Base-by-base conservation (phyloP, 2,329 filamentous ascomycete species). In the Cladosporium sp. region DNA sequence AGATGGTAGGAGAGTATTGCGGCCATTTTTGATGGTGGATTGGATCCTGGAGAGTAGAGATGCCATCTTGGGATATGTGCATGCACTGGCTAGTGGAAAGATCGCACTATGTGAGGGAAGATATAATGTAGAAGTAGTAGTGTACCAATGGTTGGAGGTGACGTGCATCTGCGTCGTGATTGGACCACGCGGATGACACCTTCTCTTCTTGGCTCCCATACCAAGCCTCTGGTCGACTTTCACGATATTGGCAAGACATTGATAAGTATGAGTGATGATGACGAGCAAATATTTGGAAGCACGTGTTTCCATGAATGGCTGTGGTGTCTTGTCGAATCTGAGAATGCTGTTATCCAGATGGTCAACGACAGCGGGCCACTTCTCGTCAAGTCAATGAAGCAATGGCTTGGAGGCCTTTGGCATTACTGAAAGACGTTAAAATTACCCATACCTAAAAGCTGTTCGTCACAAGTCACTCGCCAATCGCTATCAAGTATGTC, bases 1-100 rank as follows among this genome's bases (percentile, higher is more conserved):
- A n/a, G 48, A 39, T 20, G 56, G 56, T 4, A 36, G 37, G 13
- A 58, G 34, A 28, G 24, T 47, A n/a, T 39, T 48, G 49, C 56
- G 48, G 39, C 9, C 48, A 48, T 39, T 50, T 42, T 55, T 45
- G n/a, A 53, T 53, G 37, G 25, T 13, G 25, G 9, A 9, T 15
- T 9, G 17, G 1, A 48, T n/a, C 24, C 44, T 15, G 15, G 40
- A 44, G 19, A 44, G 13, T 5, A 44, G 40, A 15, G 20, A 25
- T n/a, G 22, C 20, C 40, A 44, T 44, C 25, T 9, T 25, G 5
- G 40, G 9, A n/a, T 20, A 9, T n/a, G 37, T 20, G 37, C 7
- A 10, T 13, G 12, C 2, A 4, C 13, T 8, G 9, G 4, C 17
- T 12, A n/a, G n/a, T n/a, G 37, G 9, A 40, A 12, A 40, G 1